Base-by-base conservation (phyloP, 2,329 filamentous ascomycete species). In the Thelonectria blattea region DNA sequence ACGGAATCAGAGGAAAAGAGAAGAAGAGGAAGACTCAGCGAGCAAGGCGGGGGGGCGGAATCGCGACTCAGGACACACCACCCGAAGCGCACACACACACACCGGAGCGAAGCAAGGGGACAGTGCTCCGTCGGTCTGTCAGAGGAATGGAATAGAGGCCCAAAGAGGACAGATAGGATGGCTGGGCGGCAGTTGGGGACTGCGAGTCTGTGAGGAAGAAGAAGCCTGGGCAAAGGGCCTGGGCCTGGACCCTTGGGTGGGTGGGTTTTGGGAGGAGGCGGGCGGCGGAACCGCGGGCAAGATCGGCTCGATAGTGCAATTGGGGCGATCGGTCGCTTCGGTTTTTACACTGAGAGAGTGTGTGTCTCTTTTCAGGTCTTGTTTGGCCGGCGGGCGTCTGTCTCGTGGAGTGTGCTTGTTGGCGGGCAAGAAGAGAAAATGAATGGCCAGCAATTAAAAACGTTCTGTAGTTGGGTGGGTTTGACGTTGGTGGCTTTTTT, bases 211-310 rank as follows among this genome's bases (percentile, higher is more conserved):
- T 6, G 22, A 24, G 22, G 22, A 24, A 24, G 22, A 24, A 24
- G 46, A 55, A 47, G 65, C 60, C 66, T 55, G 61, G 57, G 65
- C 53, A 61, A 64, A 58, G 47, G 65, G 68, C 52, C 67, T 63
- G 65, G 64, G 65, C 48, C 62, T 57, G 58, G 54, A 65, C 56
- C 58, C 42, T 52, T 60, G 52, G 27, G 53, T 48, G 46, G 62
- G 65, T 63, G 65, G 64, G 67, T 64, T 68, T 64, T 61, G 61
- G 58, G 54, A 57, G 62, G 65, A 66, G 62, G 63, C 45, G 65
- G 66, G 55, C 67, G 64, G 63, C 67, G 67, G 47, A 61, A 66
- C 51, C 56, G 65, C 57, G 57, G 67, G 64, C 65, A 55, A 69
- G 65, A 63, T 67, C 65, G 65, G 60, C 48, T 56, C 57, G 56